Evolutionary conservation across 805 yeast genomes (phyloP).

Genomic region (Cyberlindnera mississippiensis): DNA sequence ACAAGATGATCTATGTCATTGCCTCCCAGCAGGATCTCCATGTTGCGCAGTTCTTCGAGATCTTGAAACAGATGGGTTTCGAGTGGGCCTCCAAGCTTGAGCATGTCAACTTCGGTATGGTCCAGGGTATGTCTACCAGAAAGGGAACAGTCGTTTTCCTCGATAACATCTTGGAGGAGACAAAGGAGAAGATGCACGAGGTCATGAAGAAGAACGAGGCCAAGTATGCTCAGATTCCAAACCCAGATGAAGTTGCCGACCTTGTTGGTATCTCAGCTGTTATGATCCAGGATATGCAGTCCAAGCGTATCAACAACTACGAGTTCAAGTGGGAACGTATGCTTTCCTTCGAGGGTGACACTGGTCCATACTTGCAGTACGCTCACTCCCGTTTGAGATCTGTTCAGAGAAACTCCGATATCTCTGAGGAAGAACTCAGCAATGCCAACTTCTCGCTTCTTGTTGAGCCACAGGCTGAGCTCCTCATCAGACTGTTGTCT

Average conservation of each 20-base stretch:
- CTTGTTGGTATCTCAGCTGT: slow-evolving; percentile 95
- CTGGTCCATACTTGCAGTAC: slow-evolving; percentile 97
- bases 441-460: slow-evolving; percentile 58
- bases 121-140: slow-evolving; percentile 97
- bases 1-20: slow-evolving; percentile 93
- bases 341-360: slow-evolving; percentile 98
- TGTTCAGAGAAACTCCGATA: slow-evolving; percentile 78
- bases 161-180: slow-evolving; percentile 89
- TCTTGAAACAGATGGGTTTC: slow-evolving; percentile 83
- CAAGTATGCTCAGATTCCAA: slow-evolving; percentile 87
- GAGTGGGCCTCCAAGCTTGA: slow-evolving; percentile 78
- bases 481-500: slow-evolving; percentile 71
- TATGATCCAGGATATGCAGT: slow-evolving; percentile 98
- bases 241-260: slow-evolving; percentile 94
- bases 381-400: slow-evolving; percentile 97
- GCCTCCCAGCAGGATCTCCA: slow-evolving; percentile 97
- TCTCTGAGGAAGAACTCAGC: slow-evolving; percentile 40
- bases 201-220: slow-evolving; percentile 91
- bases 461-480: slow-evolving; percentile 65
- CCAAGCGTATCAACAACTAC: slow-evolving; percentile 94
- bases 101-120: slow-evolving; percentile 97
- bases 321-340: slow-evolving; percentile 97
- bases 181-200: slow-evolving; percentile 90
- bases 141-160: slow-evolving; percentile 98
- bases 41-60: slow-evolving; percentile 89